Percentiles rank a stretch among this genome's conserved stretches.
These are phyloP conservation scores for Calocybe indica DNA, from an alignment of 768 basidiomycete genomes.

Conservation along the genomic window DNA sequence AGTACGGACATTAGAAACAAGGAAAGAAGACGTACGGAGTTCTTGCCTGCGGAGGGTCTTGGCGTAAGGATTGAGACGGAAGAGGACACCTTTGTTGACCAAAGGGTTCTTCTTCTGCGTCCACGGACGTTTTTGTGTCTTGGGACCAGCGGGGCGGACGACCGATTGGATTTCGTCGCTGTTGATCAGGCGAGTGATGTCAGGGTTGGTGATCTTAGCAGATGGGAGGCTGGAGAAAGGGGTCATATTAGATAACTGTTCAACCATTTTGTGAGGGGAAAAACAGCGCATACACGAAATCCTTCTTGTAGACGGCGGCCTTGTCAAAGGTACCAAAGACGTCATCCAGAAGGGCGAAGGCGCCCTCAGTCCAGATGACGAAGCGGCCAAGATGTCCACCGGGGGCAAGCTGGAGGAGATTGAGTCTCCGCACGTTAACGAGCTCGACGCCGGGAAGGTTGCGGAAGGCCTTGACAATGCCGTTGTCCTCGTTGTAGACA, in stretches of 20 bases:
- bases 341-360: constrained; percentile 88
- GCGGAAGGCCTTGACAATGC: constrained; percentile 97
- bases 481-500: constrained; percentile 96
- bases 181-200: constrained; percentile 97
- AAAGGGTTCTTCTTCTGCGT: constrained; percentile 99
- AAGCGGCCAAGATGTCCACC: constrained; percentile 99
- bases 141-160: constrained; percentile 83
- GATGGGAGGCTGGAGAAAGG: constrained; percentile 64
- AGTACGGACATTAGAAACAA: background rate
- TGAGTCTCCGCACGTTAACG: constrained; percentile 88
- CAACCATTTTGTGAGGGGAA: background rate
- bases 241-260: background rate
- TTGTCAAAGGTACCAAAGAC: constrained; percentile 95
- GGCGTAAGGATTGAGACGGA: constrained; percentile 98
- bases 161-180: constrained; percentile 97
- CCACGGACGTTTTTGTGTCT: constrained; percentile 89
- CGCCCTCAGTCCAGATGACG: constrained; percentile 97
- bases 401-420: constrained; percentile 98
- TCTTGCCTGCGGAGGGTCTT: constrained; percentile 90
- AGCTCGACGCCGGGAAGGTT: constrained; percentile 98
- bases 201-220: constrained; percentile 95
- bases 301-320: constrained; percentile 80
- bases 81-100: constrained; percentile 87
- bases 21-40: constrained; percentile 54
- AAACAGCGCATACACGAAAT: constrained; percentile 59